These are phyloP conservation scores for Pythium angustatum DNA, from an alignment of 352 stramenopile genomes.

Conservation along the genomic window DNA sequence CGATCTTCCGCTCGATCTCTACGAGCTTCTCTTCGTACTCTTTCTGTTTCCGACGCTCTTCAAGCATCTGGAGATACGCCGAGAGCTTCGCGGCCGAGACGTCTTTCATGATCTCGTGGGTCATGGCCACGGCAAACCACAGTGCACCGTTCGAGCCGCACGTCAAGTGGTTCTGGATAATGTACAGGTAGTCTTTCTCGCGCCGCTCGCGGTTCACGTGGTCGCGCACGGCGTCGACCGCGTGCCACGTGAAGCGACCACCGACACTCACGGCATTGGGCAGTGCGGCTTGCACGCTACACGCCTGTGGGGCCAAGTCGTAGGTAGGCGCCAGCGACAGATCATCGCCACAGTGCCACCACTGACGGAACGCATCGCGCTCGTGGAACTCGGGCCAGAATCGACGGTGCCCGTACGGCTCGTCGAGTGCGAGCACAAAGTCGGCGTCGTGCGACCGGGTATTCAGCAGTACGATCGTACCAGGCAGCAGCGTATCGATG, in stretches of 20 bases:
- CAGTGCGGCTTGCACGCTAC: conserved; percentile 51
- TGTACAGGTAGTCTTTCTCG: conserved; percentile 59
- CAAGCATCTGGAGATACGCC: conserved; percentile 45
- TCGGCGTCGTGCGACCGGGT: conserved; percentile 37
- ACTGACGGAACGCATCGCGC: conserved; percentile 55
- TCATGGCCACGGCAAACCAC: conserved; percentile 55
- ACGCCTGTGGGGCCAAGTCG: conserved; percentile 50
- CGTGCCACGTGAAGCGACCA: conserved; percentile 72
- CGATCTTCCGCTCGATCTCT: conserved; percentile 71
- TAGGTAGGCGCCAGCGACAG: conserved; percentile 42
- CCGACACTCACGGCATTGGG: conserved; percentile 57
- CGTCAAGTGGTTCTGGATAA: conserved; percentile 46
- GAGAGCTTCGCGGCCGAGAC: conserved; percentile 47
- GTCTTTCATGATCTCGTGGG: conserved; percentile 53
- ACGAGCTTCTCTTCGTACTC: conserved; percentile 59
- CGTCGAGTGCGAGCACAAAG: conserved; percentile 37
- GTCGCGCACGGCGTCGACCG: conserved; percentile 32
- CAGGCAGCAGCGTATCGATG: conserved; percentile 50
- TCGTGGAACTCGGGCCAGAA: conserved; percentile 44
- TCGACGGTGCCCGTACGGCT: conserved; percentile 49
- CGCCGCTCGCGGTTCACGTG: conserved; percentile 44
- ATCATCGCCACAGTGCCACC: conserved; percentile 25
- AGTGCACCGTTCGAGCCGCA: conserved; percentile 42
- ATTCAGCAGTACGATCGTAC: conserved; percentile 59
- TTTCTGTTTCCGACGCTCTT: conserved; percentile 40